A percentile compares a stretch with the other conserved stretches of the same genome.
phyloP scores from a whole-genome alignment of 2,329 filamentous ascomycete genomes.

The Fusarium pseudoanthophilum region DNA sequence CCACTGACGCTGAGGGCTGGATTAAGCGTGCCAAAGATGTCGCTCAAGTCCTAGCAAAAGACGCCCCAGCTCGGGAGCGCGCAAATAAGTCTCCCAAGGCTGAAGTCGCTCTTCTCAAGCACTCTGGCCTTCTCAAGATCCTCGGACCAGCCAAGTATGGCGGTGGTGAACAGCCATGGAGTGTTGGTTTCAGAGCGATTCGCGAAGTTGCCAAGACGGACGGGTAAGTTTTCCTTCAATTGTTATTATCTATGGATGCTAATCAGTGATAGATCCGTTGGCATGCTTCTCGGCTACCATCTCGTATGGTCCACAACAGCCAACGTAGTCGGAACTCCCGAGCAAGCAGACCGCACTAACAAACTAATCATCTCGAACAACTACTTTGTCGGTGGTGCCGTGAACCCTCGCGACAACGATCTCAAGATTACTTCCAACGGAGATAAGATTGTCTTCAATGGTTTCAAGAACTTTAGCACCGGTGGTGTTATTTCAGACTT shows the following conservation, averaged over 20 bases:
- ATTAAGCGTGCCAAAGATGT: slow-evolving; percentile 45
- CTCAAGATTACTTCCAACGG: slow-evolving; percentile 60
- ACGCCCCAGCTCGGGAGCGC: slow-evolving; percentile 47
- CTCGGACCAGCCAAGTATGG: slow-evolving; percentile 54
- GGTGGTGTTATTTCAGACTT: slow-evolving; percentile 74
- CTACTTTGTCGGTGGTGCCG: slow-evolving; percentile 72
- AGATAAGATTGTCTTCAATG: slow-evolving; percentile 67
- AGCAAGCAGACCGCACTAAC: slow-evolving; percentile 68
- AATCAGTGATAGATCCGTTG: slow-evolving; percentile 58
- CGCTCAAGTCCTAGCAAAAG: slow-evolving; percentile 5
- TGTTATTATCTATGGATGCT: neutral
- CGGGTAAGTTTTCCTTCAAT: slow-evolving; percentile 54
- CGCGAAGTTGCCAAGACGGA: slow-evolving; percentile 72
- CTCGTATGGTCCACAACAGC: slow-evolving; percentile 17
- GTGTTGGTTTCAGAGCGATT: slow-evolving; percentile 67
- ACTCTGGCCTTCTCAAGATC: slow-evolving; percentile 54
- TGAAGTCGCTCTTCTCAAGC: slow-evolving; percentile 54
- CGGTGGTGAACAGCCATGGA: slow-evolving; percentile 57
- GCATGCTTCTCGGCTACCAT: slow-evolving; percentile 60
- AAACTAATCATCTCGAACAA: slow-evolving; percentile 70
- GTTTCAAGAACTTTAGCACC: slow-evolving; percentile 74
- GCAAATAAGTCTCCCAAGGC: slow-evolving; percentile 55
- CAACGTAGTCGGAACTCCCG: slow-evolving; percentile 36
- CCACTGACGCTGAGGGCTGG: slow-evolving; percentile 49
- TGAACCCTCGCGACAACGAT: slow-evolving; percentile 71